Evolutionary conservation across 768 basidiomycete species (phyloP).

Genomic region (Mycena leptocephala): DNA sequence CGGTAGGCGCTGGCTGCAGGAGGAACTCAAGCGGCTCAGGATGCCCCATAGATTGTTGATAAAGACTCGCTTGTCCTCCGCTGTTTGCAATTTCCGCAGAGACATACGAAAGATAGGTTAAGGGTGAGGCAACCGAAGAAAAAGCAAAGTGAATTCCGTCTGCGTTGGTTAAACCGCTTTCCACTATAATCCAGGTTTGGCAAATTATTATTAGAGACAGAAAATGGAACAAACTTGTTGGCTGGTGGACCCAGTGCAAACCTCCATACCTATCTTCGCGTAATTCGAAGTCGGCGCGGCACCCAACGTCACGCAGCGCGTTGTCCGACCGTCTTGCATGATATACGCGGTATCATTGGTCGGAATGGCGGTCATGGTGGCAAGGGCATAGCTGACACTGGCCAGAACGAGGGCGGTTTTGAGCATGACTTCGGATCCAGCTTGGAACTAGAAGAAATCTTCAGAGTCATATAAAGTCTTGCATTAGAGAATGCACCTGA

Average conservation of each 20-base stretch:
- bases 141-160: conserved; percentile 19
- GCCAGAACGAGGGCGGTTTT: conserved; percentile 13
- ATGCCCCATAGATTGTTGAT: conserved; percentile 23
- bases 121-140: conserved; percentile 19
- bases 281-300: conserved; percentile 15
- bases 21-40: conserved; percentile 21
- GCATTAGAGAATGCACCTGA: conserved; percentile 16
- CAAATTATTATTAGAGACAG: conserved; percentile 8
- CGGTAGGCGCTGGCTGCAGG: conserved; percentile 22
- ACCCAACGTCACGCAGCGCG: conserved; percentile 19
- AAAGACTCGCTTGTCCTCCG: conserved; percentile 23
- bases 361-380: conserved; percentile 19
- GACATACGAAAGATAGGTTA: conserved; percentile 23
- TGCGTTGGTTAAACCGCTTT: conserved; percentile 6
- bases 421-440: conserved; percentile 18
- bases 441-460: conserved; percentile 10
- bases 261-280: conserved; percentile 23
- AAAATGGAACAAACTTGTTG: conserved; percentile 20
- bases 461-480: conserved; percentile 13
- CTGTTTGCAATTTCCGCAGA: conserved; percentile 23
- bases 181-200: conserved; percentile 13
- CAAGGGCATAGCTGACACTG: conserved; percentile 21
- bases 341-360: conserved; percentile 13
- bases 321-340: conserved; percentile 23
- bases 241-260: conserved; percentile 17